Conservation (phyloP, 495 filamentous ascomycete species). For the Astrothelium macrocarpum region DNA sequence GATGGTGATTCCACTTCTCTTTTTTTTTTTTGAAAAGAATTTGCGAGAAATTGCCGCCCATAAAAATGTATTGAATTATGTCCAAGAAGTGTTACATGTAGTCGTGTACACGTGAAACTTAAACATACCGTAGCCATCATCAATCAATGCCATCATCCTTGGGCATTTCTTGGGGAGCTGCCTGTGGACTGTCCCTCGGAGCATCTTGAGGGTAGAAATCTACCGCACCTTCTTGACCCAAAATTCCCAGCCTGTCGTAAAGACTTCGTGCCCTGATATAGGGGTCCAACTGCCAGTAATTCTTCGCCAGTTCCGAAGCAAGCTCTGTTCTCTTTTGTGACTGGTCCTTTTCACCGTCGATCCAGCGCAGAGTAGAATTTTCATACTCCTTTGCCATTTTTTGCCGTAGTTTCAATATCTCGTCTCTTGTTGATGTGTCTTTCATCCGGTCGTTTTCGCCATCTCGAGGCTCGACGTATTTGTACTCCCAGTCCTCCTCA, state of each 20-base stretch:
- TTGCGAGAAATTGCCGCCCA: background rate
- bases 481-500: slow-evolving; percentile 68
- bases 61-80: background rate
- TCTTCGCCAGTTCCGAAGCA: slow-evolving; percentile 51
- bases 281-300: slow-evolving; percentile 64
- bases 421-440: slow-evolving; percentile 52
- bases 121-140: background rate
- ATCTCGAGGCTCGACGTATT: slow-evolving; percentile 63
- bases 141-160: background rate
- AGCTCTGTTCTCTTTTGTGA: slow-evolving; percentile 38
- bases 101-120: background rate
- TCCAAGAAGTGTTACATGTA: background rate
- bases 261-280: slow-evolving; percentile 30
- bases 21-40: background rate
- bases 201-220: slow-evolving; percentile 28
- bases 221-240: slow-evolving; percentile 24
- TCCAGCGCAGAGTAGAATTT: slow-evolving; percentile 61
- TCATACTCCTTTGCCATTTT: slow-evolving; percentile 60
- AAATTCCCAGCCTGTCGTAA: slow-evolving; percentile 30
- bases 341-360: slow-evolving; percentile 33
- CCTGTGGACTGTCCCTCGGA: too few relatives aligned
- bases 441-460: slow-evolving; percentile 66
- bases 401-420: slow-evolving; percentile 49
- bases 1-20: slow-evolving; percentile 10
- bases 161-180: background rate